Evolutionary conservation across 306 rosid species (phyloP), one percentile per base, ranked within the genome.

Genomic region (Gynostemma pentaphyllum): DNA sequence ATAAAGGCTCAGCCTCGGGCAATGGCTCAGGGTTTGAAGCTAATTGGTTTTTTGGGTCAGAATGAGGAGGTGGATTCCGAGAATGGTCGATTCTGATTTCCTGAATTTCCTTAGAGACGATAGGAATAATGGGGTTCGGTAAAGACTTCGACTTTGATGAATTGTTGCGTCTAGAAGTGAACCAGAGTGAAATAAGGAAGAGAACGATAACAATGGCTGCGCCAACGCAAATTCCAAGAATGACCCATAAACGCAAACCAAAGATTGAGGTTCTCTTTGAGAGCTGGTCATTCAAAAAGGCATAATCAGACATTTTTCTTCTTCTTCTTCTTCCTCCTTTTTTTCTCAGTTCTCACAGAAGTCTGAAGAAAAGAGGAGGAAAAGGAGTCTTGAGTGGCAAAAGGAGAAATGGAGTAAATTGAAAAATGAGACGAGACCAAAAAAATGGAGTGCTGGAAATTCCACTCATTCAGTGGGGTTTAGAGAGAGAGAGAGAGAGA

Each of bases 201-300:
- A 83, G 79, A n/a, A 80, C 83, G 0, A 83, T 41, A 22, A 83
- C 88, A 40, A 80, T 83, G 76, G 83, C 83, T 3, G 88, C 88
- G 14, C 85, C 88, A 5, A 83, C 88, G 37, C 85, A 69, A 21
- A 83, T 80, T n/a, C 88, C 88, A 52, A 83, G 70, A 32, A 80
- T 83, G 1, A 83, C 85, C 88, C 88, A 80, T 63, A 83, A 73
- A 5, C 74, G 79, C 12, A 83, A 68, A 27, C 88, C 85, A 29
- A 83, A 80, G 42, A 83, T 77, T 30, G 83, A 80, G 75, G 85
- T 83, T 16, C 68, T 60, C 64, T 67, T 75, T 5, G 88, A 79
- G 39, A 83, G 88, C 81, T 74, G 81, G 48, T 83, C 81, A 73
- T 83, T 83, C 52, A 83, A 60, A 23, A 80, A 83, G 5, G 77